phyloP scores from a whole-genome alignment of 129 eudicot genomes.

The Sambucus nigra region DNA sequence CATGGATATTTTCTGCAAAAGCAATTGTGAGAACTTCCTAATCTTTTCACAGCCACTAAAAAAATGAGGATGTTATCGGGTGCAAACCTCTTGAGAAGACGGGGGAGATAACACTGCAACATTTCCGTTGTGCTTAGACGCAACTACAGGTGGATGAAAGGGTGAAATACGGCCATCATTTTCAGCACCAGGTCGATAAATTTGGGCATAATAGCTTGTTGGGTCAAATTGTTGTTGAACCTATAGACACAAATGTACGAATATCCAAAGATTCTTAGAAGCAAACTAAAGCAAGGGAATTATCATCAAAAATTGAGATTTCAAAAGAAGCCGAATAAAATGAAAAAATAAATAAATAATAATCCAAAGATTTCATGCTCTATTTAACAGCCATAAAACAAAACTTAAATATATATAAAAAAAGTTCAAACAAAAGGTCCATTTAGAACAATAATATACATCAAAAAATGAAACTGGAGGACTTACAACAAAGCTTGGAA shows the following conservation, averaged over 20 bases:
- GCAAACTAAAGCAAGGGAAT: neutral
- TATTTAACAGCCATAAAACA: too few species aligned
- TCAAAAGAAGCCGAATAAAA: too few species aligned
- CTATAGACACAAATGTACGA: conserved; percentile 26
- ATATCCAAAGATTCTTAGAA: neutral
- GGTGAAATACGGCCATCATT: conserved; percentile 67
- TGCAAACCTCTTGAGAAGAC: conserved; percentile 70
- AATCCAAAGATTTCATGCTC: too few species aligned
- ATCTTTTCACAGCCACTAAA: too few species aligned
- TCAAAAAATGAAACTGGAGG: conserved; percentile 1
- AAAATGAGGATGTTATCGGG: conserved; percentile 3
- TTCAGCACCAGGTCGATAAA: conserved; percentile 53
- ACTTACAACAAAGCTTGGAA: conserved; percentile 80
- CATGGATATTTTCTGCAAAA: too few species aligned
- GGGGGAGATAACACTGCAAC: conserved; percentile 43
- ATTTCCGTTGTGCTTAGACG: conserved; percentile 56
- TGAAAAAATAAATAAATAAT: too few species aligned
- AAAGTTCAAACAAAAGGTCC: too few species aligned
- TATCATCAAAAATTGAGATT: neutral
- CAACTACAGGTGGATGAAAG: conserved; percentile 39
- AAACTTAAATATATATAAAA: too few species aligned
- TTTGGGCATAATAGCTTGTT: conserved; percentile 65
- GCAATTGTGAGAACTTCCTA: too few species aligned
- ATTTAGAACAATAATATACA: too few species aligned
- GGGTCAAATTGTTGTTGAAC: conserved; percentile 75